Evolutionary conservation across 192 early-diverging fungal species (phyloP).

Genomic region (Phycomyces blakesleeanus): DNA sequence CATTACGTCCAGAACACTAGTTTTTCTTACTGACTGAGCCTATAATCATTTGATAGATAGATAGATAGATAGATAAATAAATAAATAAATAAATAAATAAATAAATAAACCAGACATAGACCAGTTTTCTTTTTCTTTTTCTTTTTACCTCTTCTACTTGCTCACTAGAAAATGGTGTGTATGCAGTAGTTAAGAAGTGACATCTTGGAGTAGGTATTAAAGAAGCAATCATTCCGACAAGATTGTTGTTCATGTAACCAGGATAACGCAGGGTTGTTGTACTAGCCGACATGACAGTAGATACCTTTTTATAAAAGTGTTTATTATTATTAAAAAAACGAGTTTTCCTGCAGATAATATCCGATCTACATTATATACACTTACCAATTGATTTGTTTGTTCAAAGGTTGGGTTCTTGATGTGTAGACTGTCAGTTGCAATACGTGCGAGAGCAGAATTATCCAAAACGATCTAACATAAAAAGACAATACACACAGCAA

Average conservation of each 20-base stretch:
- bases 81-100: no score
- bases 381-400: conserved; percentile 92
- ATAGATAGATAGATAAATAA: no score
- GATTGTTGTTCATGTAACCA: conserved; percentile 99
- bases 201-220: conserved; percentile 98
- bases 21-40: conserved; percentile 92
- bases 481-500: no score
- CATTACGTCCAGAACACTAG: conserved; percentile 98
- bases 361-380: no score
- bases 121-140: no score
- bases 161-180: conserved; percentile 96
- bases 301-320: no score
- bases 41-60: conserved; percentile 21
- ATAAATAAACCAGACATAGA: no score
- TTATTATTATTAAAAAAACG: no score
- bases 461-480: conserved; percentile 78
- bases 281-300: conserved; percentile 96
- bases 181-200: conserved; percentile 91
- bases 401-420: conserved; percentile 92
- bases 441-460: conserved; percentile 89
- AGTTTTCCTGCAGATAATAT: no score
- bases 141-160: conserved; percentile 70
- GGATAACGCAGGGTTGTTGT: conserved; percentile 97
- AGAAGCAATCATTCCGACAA: conserved; percentile 91
- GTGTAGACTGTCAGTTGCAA: conserved; percentile 89